Base-by-base conservation (phyloP, 345 rosid genomes). In the Erucastrum elatum region DNA sequence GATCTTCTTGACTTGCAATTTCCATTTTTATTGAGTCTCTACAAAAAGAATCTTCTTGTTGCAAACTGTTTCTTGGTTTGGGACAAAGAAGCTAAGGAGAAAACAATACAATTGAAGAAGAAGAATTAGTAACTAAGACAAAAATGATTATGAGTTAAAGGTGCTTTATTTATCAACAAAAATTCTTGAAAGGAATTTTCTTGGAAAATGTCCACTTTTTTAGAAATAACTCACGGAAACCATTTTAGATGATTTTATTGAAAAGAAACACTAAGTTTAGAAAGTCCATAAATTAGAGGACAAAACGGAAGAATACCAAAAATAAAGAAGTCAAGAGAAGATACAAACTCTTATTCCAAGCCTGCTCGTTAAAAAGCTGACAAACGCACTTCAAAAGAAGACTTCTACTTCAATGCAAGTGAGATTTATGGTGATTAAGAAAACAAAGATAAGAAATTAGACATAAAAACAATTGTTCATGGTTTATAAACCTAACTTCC, bases 1-100 rank as follows among this genome's bases (percentile, higher is more conserved):
- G 83, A 30, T 77, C 92, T 64, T 37, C 94, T 81, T 87, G 90
- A 82, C 86, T 85, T 41, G 88, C 84, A 84, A 88, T 86, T 29
- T 93, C 94, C 94, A 90, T 89, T 65, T 70, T 67, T 44, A 53
- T 37, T 51, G 51, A 12, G 29, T 31, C 70, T 80, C 72, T 37
- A 62, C 60, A 15, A 51, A 35, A 29, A 10, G 8, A 53, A 53
- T 0, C 21, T 51, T 51, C 56, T 51, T 35, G 30, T 60, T 39
- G 70, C 75, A 53, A 37, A 62, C 44, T 74, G 83, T 75, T 69
- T 69, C 75, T 80, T 66, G 76, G 70, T 75, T 70, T 75, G 79
- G 83, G 83, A 80, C 79, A 80, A 46, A 64, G 79, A 64, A 75
- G 17, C 76, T 26, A 65, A 66, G 64, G 25, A 70, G 58, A 44